Evolutionary conservation across 176 grass and related monocot genomes (phyloP), one percentile per base, ranked within the genome.

Genomic region (Aechmea fasciata): DNA sequence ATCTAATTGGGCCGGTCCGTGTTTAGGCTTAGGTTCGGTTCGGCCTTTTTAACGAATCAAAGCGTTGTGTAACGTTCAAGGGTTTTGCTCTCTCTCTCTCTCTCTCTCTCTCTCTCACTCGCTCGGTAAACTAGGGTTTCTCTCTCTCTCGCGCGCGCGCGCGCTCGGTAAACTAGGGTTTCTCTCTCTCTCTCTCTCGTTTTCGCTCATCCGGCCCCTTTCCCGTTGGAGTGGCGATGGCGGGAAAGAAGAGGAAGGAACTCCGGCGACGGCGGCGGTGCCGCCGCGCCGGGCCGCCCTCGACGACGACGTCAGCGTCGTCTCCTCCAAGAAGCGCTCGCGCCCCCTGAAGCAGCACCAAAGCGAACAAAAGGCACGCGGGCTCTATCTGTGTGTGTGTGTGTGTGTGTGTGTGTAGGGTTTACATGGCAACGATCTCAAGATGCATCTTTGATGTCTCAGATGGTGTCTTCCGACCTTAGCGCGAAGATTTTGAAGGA

Each of bases 401-500:
- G n/a, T n/a, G n/a, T n/a, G n/a, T n/a, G n/a, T n/a, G n/a, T n/a
- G n/a, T n/a, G n/a, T n/a, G 20, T 80, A 41, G 33, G 9, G 28
- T 72, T 49, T 24, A 13, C 18, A 29, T 17, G 22, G 15, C 23
- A 55, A 23, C 13, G 47, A 65, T 63, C 49, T 74, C 63, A 18
- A 48, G 10, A 49, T 2, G 24, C 8, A 3, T 74, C 57, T 65
- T 74, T 69, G 11, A 41, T 62, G 20, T 48, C 10, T 11, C 71
- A 85, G 83, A 76, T 70, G 71, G 80, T 85, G 29, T 85, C 88
- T 10, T 82, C 85, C 3, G 79, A 75, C 66, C 71, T 91, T 54
- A 96, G 83, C 68, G 82, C 92, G 50, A 96, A 89, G 55, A 96
- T 96, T 47, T 73, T 97, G 50, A 88, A 81, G 70, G 86, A 97